These are phyloP conservation scores for Bassia scoparia DNA, from an alignment of 148 eudicot genomes.

Conservation along the genomic window DNA sequence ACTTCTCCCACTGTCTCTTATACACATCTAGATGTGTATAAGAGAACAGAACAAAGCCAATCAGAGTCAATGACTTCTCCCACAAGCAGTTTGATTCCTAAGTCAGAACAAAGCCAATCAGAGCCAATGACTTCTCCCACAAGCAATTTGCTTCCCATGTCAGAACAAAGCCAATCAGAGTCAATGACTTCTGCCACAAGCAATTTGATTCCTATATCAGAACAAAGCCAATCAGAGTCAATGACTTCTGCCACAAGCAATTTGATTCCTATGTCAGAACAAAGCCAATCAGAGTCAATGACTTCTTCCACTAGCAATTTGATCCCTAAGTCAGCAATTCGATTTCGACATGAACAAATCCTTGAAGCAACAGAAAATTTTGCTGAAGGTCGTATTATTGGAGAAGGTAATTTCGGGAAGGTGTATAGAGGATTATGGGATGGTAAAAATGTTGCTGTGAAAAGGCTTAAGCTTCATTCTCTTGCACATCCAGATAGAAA, in stretches of 20 bases:
- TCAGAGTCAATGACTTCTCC: slow-evolving; percentile 42
- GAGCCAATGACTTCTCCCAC: slow-evolving; percentile 38
- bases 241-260: slow-evolving; percentile 38
- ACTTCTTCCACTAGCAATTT: slow-evolving; percentile 19
- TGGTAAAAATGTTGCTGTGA: not conserved
- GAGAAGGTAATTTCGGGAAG: not conserved
- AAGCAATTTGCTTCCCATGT: too few species aligned
- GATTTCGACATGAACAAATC: too few species aligned
- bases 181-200: slow-evolving; percentile 37
- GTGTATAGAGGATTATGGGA: not conserved
- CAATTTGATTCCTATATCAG: too few species aligned
- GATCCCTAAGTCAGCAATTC: too few species aligned
- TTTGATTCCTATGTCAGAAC: too few species aligned
- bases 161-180: too few species aligned
- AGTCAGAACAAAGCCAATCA: too few species aligned
- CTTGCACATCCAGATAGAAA: too few species aligned
- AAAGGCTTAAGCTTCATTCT: too few species aligned
- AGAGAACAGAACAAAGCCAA: too few species aligned
- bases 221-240: slow-evolving; percentile 41
- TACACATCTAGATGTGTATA: too few species aligned
- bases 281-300: slow-evolving; percentile 45
- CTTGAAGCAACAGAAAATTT: not conserved
- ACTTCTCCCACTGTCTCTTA: slow-evolving; percentile 31
- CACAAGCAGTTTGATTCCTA: too few species aligned
- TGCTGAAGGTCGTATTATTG: not conserved